Base-by-base conservation (phyloP, 805 yeast genomes). In the Clavispora phyllophila region DNA sequence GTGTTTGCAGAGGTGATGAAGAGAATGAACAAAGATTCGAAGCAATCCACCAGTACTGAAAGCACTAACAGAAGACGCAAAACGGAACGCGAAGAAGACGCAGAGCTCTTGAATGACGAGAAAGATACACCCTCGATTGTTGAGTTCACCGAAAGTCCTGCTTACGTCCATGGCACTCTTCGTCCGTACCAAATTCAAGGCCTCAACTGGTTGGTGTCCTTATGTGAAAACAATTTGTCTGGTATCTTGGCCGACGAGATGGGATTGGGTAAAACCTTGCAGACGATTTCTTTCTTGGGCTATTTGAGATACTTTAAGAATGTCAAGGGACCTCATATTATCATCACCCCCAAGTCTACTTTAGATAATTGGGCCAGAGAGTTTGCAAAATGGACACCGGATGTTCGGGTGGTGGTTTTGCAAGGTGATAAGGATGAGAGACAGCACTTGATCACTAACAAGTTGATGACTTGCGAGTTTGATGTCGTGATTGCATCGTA, bases 231-330 rank as follows among this genome's bases (percentile, higher is more conserved):
- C 63, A 76, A 79, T 46, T 65, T 85, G 36, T 77, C 85, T 1
- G 93, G 93, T 46, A 84, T 85, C 19, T 68, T 85, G 45, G 93
- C 93, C 1, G 93, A 85, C 62, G 93, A 85, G 63, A 85, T 85
- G 93, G 93, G 93, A 1, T 64, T 85, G 47, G 93, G 93, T 52
- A 85, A 85, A 58, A 85, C 93, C 3, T 65, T 85, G 44, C 93
- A 85, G 60, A 85, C 91, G 0, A 84, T 85, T 49, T 78, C 91
- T 7, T 82, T 82, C 48, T 62, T 85, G 36, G 91, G 91, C 2
- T 85, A 81, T 56, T 64, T 85, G 33, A 70, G 93, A 47, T 83
- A 78, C 55, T 61, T 79, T 42, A 78, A 74, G 50, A 68, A 75
- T 25, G 69, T 76, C 24, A 71, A 70, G 31, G 93, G 93, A 3